Evolutionary conservation across 306 rosid genomes (phyloP).

Genomic region (Fragaria vesca): DNA sequence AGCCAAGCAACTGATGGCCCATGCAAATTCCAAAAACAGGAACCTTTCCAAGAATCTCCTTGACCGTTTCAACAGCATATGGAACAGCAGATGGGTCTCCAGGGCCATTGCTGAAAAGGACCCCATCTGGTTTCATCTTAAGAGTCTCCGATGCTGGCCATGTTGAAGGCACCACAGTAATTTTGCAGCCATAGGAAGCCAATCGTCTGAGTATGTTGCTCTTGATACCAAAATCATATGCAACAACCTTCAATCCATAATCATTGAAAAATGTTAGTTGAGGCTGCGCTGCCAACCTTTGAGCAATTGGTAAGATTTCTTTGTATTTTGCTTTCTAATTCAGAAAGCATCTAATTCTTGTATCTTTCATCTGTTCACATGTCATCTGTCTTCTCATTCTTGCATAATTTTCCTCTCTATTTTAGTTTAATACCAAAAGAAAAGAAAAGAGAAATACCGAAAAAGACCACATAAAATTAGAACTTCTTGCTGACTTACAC

Average conservation of each 20-base stretch:
- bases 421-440: not conserved
- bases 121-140: conserved; percentile 81
- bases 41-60: conserved; percentile 71
- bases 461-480: not conserved
- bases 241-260: conserved; percentile 61
- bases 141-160: conserved; percentile 84
- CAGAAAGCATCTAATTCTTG: not conserved
- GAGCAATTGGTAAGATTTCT: not conserved
- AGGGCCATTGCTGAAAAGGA: conserved; percentile 92
- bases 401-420: not conserved
- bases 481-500: conserved; percentile 38
- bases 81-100: conserved; percentile 98
- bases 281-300: not conserved
- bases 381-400: too few species aligned
- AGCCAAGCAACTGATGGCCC: conserved; percentile 97
- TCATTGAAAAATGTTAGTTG: conserved; percentile 7
- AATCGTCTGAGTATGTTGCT: conserved; percentile 85
- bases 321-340: not conserved
- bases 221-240: conserved; percentile 96
- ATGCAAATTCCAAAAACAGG: conserved; percentile 98
- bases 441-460: not conserved
- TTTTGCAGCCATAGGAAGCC: conserved; percentile 83
- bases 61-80: conserved; percentile 86
- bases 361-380: too few species aligned
- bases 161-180: conserved; percentile 87